A percentile compares a stretch with the other conserved stretches of the same genome.
phyloP scores from a whole-genome alignment of 495 filamentous ascomycete genomes.

The Cercophora sp. region DNA sequence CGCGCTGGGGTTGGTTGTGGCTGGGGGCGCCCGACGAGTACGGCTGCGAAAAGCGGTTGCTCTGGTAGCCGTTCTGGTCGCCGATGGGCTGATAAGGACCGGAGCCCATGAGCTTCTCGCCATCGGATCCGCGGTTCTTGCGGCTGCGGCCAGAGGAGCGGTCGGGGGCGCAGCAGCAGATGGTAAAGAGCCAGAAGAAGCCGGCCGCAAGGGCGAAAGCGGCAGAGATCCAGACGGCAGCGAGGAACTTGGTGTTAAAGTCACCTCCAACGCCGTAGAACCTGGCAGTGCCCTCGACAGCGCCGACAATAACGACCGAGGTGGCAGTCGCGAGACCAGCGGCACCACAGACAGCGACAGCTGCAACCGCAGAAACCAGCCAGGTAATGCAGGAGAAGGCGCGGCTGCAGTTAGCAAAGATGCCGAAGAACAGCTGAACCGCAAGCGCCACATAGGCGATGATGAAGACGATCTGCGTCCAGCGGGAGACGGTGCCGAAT shows the following conservation, averaged over 20 bases:
- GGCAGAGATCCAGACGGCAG: slow-evolving; percentile 71
- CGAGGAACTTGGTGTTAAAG: slow-evolving; percentile 65
- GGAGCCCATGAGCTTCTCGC: slow-evolving; percentile 49
- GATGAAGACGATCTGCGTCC: slow-evolving; percentile 76
- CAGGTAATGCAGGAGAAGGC: slow-evolving; percentile 47
- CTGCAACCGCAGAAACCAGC: slow-evolving; percentile 47
- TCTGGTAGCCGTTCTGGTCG: slow-evolving; percentile 30
- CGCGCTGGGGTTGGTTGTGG: slow-evolving; percentile 19
- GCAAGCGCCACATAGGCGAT: slow-evolving; percentile 65
- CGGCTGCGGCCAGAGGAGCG: slow-evolving; percentile 29
- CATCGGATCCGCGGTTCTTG: slow-evolving; percentile 12
- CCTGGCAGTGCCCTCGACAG: slow-evolving; percentile 58
- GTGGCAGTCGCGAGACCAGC: slow-evolving; percentile 58
- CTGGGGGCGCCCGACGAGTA: slow-evolving; percentile 22
- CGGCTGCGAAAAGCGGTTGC: slow-evolving; percentile 32
- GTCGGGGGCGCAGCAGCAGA: slow-evolving; percentile 75
- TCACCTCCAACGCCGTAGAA: slow-evolving; percentile 61
- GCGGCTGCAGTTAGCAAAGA: slow-evolving; percentile 60
- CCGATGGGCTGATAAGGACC: slow-evolving; percentile 42
- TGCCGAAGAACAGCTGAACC: slow-evolving; percentile 72
- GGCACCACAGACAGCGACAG: slow-evolving; percentile 58
- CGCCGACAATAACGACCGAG: slow-evolving; percentile 61
- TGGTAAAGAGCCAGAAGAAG: slow-evolving; percentile 85
- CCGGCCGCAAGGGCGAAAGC: slow-evolving; percentile 67
- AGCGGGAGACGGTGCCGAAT: slow-evolving; percentile 69